phyloP scores from a whole-genome alignment of 352 stramenopile species.

The Globisporangium perplexum region DNA sequence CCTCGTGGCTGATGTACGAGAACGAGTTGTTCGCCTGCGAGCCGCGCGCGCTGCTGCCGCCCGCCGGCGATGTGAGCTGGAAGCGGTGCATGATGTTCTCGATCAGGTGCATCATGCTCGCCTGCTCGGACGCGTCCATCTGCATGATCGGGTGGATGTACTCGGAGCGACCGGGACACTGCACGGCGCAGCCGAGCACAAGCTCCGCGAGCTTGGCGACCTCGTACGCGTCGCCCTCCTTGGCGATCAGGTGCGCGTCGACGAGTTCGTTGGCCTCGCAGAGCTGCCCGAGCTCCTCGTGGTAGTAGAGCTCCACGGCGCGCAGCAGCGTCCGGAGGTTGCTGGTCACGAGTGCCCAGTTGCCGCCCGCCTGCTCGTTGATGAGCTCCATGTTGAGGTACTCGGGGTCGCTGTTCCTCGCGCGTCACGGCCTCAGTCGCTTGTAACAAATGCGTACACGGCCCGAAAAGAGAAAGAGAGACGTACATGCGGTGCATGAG shows the following conservation, averaged over 20 bases:
- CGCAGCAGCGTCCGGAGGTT: slow-evolving; percentile 79
- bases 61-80: slow-evolving; percentile 44
- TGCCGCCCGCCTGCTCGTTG: slow-evolving; percentile 43
- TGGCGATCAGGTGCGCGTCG: slow-evolving; percentile 60
- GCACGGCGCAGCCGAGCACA: slow-evolving; percentile 71
- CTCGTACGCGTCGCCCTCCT: slow-evolving; percentile 63
- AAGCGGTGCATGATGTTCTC: slow-evolving; percentile 82
- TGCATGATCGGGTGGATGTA: slow-evolving; percentile 86
- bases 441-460: too few relatives aligned
- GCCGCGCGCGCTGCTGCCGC: slow-evolving; percentile 13
- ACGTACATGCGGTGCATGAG: slow-evolving; percentile 85
- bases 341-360: slow-evolving; percentile 74
- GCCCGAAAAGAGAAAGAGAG: neutral
- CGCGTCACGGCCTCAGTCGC: neutral
- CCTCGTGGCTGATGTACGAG: slow-evolving; percentile 41
- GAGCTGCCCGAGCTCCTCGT: slow-evolving; percentile 71
- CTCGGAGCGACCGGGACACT: slow-evolving; percentile 71
- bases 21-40: slow-evolving; percentile 41
- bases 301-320: slow-evolving; percentile 76
- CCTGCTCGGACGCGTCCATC: slow-evolving; percentile 71
- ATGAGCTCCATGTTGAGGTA: slow-evolving; percentile 79
- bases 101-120: slow-evolving; percentile 81
- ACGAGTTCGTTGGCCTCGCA: slow-evolving; percentile 68
- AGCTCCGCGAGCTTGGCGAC: slow-evolving; percentile 66
- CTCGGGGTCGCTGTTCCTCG: slow-evolving; percentile 52